Base-by-base conservation (phyloP, 2,329 filamentous ascomycete genomes). In the Aspergillus aculeatinus region DNA sequence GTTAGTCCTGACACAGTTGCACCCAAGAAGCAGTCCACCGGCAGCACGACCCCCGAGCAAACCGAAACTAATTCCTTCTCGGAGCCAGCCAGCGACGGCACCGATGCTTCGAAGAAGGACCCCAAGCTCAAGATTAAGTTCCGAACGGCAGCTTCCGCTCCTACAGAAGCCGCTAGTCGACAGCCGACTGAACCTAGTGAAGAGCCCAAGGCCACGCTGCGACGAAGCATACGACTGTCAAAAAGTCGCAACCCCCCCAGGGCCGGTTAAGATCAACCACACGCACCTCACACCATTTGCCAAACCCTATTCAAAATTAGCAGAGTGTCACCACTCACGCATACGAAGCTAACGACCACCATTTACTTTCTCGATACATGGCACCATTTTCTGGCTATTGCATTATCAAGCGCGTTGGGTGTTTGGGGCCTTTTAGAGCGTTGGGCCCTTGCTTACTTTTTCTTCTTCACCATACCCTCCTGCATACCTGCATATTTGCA, bases 1-100 rank as follows among this genome's bases (percentile, higher is more conserved):
- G 73, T 75, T 12, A 70, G 71, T 29, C 67, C 70, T 9, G 66
- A 72, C 47, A 60, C 61, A 12, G 61, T 60, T 25, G 63, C 62
- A 0, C 58, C 39, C 39, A 44, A 44, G 16, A 44, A 66, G 51
- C 60, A 63, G 35, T 54, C 61, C n/a, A 27, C 51, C 11, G 29
- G 48, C 44, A 54, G 56, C 35, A 50, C 35, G 12, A 27, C 42
- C 14, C 53, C 35, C 4, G 52, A 59, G 25, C 59, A 53, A 12
- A 44, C 50, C 29, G 62, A 60, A n/a, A 55, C 49, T 27, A 57
- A 57, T 35, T 64, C 61, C 19, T 48, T 49, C 31, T 29, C 27
- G 27, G 60, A 61, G 23, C 58, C 60, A 10, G 49, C 48, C 21
- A 48, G 60, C 25, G 55, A 62, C 25, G 48, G 50, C 49, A 27